These are phyloP conservation scores for Eutypa lata DNA, from an alignment of 2,329 filamentous ascomycete genomes.

Conservation along the genomic window DNA sequence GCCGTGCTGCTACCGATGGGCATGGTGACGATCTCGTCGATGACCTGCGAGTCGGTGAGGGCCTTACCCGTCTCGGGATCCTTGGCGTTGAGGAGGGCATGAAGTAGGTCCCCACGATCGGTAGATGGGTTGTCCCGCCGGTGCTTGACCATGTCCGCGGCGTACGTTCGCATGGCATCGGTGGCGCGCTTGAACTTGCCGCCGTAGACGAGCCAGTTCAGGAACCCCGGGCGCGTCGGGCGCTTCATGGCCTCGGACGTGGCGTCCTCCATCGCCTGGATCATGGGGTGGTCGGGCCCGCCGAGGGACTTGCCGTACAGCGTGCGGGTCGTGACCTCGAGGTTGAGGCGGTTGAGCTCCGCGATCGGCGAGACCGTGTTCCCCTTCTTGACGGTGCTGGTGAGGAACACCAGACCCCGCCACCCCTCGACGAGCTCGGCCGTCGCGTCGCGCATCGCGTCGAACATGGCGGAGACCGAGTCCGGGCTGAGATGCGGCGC, in stretches of 20 bases:
- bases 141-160: conserved; percentile 53
- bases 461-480: conserved; percentile 34
- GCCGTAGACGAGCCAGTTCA: conserved; percentile 52
- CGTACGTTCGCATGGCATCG: conserved; percentile 52
- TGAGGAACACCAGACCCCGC: too few relatives aligned
- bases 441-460: conserved; percentile 47
- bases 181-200: conserved; percentile 53
- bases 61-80: conserved; percentile 60
- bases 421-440: conserved; percentile 49
- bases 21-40: conserved; percentile 68
- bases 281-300: conserved; percentile 44
- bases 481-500: conserved; percentile 39
- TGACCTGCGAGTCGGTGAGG: conserved; percentile 57
- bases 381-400: conserved; percentile 18
- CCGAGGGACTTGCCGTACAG: conserved; percentile 51
- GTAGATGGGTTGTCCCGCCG: conserved; percentile 49
- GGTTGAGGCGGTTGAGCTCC: conserved; percentile 51
- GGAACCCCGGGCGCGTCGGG: conserved; percentile 45
- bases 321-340: conserved; percentile 47
- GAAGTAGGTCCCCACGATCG: conserved; percentile 61
- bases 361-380: conserved; percentile 42
- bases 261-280: conserved; percentile 52
- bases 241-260: conserved; percentile 56
- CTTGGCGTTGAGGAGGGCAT: conserved; percentile 54
- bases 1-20: conserved; percentile 55